Conservation (phyloP, 2,329 filamentous ascomycete species). For the Lecanosticta acicola region DNA sequence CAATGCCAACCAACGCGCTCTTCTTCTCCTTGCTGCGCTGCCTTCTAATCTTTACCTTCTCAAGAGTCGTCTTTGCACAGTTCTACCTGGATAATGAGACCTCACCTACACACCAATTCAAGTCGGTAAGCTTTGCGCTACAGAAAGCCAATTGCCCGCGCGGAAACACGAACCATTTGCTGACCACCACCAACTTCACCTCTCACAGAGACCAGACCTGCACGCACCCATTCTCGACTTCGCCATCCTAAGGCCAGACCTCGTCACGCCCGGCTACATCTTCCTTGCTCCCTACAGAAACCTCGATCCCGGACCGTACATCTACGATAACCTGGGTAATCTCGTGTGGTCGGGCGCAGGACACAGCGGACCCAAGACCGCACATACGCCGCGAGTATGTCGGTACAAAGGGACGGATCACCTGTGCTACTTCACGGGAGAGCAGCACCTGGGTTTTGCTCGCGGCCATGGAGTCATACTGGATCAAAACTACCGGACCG, state of each 20-base stretch:
- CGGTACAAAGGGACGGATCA: conserved; percentile 45
- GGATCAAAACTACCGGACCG: conserved; percentile 46
- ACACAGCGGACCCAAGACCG: conserved; percentile 44
- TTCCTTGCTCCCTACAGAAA: conserved; percentile 48
- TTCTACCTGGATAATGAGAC: conserved; percentile 33
- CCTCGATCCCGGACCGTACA: conserved; percentile 46
- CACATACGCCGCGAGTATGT: conserved; percentile 46
- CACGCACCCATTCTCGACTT: conserved; percentile 35
- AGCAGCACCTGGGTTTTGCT: conserved; percentile 48
- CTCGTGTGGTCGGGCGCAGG: conserved; percentile 49
- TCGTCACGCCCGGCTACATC: conserved; percentile 44
- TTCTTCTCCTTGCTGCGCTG: not conserved
- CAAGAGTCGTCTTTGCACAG: conserved; percentile 15
- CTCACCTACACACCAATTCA: conserved; percentile 34
- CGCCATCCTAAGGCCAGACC: conserved; percentile 30
- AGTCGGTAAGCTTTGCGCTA: conserved; percentile 27
- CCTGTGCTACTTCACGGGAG: conserved; percentile 50
- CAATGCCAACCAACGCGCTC: not conserved
- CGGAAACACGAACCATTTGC: conserved; percentile 6
- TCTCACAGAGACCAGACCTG: conserved; percentile 34
- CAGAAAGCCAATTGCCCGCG: conserved; percentile 1
- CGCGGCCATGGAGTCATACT: conserved; percentile 50
- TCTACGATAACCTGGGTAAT: conserved; percentile 48
- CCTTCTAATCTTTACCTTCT: conserved; percentile 5
- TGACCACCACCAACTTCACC: conserved; percentile 5